Evolutionary conservation across 2,329 filamentous ascomycete genomes (phyloP).

Genomic region (Geosmithia flava): DNA sequence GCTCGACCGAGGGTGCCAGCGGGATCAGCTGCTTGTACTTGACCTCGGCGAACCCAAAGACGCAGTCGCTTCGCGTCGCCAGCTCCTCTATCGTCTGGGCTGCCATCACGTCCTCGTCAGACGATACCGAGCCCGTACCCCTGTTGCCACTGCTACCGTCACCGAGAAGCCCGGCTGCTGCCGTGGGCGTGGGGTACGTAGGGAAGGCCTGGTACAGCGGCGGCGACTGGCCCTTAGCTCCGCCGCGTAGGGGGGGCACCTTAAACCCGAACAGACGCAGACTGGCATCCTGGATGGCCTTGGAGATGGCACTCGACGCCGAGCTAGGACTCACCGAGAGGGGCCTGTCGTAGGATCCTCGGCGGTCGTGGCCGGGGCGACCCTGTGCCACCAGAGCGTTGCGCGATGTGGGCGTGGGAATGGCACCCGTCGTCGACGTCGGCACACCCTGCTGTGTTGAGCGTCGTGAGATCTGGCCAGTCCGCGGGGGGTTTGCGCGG

Average conservation of each 20-base stretch:
- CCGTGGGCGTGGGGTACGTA: conserved; percentile 61
- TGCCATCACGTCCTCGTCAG: conserved; percentile 68
- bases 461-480: conserved; percentile 57
- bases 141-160: conserved; percentile 19
- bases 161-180: conserved; percentile 50
- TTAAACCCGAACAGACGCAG: conserved; percentile 60
- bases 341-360: conserved; percentile 65
- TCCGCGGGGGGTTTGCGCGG: conserved; percentile 37
- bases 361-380: conserved; percentile 59
- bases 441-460: conserved; percentile 67
- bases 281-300: conserved; percentile 90
- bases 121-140: conserved; percentile 38
- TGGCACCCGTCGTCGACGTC: conserved; percentile 55
- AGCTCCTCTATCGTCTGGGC: conserved; percentile 81
- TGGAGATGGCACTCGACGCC: conserved; percentile 83
- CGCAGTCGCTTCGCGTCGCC: conserved; percentile 86
- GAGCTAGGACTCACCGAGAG: conserved; percentile 60
- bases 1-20: conserved; percentile 64
- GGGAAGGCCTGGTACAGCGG: conserved; percentile 76
- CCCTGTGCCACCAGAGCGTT: conserved; percentile 64
- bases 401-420: conserved; percentile 50
- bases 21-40: conserved; percentile 98
- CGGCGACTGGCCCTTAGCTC: conserved; percentile 54
- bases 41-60: conserved; percentile 95
- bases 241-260: conserved; percentile 49